Conservation (phyloP, 176 grass and related monocot species). For the Juncus inflexus region DNA sequence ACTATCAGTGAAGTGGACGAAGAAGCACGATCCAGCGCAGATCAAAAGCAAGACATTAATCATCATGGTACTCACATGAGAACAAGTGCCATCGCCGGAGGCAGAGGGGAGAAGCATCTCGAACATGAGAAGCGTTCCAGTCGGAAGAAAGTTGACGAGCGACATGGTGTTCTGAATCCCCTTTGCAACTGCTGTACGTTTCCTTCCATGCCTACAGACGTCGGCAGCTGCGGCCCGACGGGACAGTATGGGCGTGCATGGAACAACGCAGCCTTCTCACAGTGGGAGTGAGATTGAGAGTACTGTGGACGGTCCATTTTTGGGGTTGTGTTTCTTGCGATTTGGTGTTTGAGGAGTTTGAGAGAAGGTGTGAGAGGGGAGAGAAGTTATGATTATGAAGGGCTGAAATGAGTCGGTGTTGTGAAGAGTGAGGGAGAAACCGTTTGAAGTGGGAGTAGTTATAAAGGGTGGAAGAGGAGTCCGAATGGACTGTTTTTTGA, state of each 20-base stretch:
- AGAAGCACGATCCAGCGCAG: slow-evolving; percentile 50
- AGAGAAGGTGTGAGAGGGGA: slow-evolving; percentile 12
- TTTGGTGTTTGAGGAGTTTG: background rate
- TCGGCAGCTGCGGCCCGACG: background rate
- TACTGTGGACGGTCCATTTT: slow-evolving; percentile 13
- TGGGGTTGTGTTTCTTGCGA: background rate
- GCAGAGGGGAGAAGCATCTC: slow-evolving; percentile 48
- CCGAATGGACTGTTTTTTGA: too few species aligned
- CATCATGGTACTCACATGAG: slow-evolving; percentile 29
- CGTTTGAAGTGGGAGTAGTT: too few species aligned
- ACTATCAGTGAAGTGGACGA: slow-evolving; percentile 74
- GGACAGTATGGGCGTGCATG: background rate
- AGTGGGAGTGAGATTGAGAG: background rate
- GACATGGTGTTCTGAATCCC: slow-evolving; percentile 52
- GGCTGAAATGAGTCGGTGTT: too few species aligned
- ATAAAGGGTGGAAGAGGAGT: too few species aligned
- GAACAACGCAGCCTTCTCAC: background rate
- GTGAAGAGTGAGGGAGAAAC: too few species aligned
- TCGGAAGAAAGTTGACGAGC: slow-evolving; percentile 69
- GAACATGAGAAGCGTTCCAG: slow-evolving; percentile 54
- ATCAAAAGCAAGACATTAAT: slow-evolving; percentile 44
- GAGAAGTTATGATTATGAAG: background rate
- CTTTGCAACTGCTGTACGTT: slow-evolving; percentile 36
- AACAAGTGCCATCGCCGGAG: slow-evolving; percentile 48
- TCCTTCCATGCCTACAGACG: slow-evolving; percentile 12